Conservation (phyloP, 257 asterid species). For the Mentha longifolia region DNA sequence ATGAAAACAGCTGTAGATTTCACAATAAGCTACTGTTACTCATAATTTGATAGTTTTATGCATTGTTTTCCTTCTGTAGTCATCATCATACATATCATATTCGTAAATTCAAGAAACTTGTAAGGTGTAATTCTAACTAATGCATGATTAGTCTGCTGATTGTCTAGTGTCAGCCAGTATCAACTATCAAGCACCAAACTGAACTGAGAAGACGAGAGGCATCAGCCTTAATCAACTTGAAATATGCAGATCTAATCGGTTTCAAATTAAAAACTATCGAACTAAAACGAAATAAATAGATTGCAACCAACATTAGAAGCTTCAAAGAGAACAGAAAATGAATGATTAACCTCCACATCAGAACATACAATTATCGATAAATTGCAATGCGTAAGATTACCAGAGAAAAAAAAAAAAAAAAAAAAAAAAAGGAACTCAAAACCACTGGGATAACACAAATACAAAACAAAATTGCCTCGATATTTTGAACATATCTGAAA, state of each 20-base stretch:
- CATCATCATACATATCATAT: background rate
- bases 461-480: background rate
- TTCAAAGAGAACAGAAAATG: background rate
- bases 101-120: background rate
- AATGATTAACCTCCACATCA: background rate
- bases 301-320: background rate
- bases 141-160: slow-evolving; percentile 1
- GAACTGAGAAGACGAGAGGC: background rate
- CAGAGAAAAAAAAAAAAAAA: background rate
- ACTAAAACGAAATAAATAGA: background rate
- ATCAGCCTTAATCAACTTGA: background rate
- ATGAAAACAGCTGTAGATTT: too few relatives aligned
- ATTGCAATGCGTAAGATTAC: background rate
- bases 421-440: slow-evolving; percentile 3
- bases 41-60: background rate
- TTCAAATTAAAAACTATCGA: slow-evolving; percentile 6
- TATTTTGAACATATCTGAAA: slow-evolving; percentile 12
- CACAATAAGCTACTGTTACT: background rate
- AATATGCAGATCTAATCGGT: background rate
- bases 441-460: background rate
- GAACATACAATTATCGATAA: slow-evolving; percentile 19
- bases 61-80: background rate
- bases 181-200: background rate
- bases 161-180: slow-evolving; percentile 4
- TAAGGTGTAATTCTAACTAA: background rate